phyloP scores from a whole-genome alignment of 2,329 filamentous ascomycete species.

The Botrytis squamosa region DNA sequence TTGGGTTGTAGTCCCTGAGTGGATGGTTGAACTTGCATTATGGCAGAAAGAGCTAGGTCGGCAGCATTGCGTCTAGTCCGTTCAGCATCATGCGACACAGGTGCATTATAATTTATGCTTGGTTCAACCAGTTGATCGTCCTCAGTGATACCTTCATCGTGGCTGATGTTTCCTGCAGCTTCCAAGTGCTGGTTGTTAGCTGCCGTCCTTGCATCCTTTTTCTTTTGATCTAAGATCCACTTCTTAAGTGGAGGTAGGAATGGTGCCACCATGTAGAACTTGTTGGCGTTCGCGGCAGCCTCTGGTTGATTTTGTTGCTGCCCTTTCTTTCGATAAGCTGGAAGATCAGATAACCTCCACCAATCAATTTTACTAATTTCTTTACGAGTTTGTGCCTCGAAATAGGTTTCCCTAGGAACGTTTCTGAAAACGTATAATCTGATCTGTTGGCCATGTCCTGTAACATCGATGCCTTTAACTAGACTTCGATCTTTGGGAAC shows the following conservation, averaged over 20 bases:
- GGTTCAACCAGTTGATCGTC: constrained; percentile 49
- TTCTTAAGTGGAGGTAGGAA: constrained; percentile 83
- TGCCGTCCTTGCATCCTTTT: constrained; percentile 57
- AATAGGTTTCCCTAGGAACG: constrained; percentile 81
- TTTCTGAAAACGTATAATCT: constrained; percentile 88
- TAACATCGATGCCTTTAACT: constrained; percentile 82
- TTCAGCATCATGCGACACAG: constrained; percentile 25
- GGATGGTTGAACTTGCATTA: constrained; percentile 56
- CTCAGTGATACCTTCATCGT: constrained; percentile 60
- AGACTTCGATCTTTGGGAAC: constrained; percentile 65
- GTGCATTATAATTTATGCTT: constrained; percentile 15
- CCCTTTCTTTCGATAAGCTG: constrained; percentile 66
- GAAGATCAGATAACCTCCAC: constrained; percentile 87
- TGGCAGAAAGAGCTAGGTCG: constrained; percentile 48
- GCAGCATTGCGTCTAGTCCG: constrained; percentile 19
- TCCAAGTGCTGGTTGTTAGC: constrained; percentile 45
- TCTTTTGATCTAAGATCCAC: constrained; percentile 86
- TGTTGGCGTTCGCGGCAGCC: constrained; percentile 63
- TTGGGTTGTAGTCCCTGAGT: constrained; percentile 48
- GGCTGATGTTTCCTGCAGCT: constrained; percentile 43
- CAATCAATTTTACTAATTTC: constrained; percentile 97
- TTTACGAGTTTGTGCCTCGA: constrained; percentile 88
- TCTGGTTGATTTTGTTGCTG: constrained; percentile 58
- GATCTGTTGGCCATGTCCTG: constrained; percentile 90
- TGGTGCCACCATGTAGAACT: constrained; percentile 97